Conservation (phyloP, 768 basidiomycete species). For the Cyathus striatus region DNA sequence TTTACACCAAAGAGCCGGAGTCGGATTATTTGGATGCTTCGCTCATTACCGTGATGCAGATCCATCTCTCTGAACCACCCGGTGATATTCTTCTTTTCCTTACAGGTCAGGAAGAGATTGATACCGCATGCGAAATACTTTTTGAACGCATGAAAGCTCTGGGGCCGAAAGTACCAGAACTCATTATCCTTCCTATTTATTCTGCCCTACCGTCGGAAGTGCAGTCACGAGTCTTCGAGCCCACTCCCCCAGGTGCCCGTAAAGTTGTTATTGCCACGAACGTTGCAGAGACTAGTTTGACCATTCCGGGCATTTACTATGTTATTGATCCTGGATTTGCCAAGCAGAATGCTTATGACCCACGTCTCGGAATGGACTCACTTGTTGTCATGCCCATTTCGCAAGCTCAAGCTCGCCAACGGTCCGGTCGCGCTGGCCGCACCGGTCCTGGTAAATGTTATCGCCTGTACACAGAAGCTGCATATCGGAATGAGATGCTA, state of each 20-base stretch:
- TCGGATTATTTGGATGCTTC: slow-evolving; percentile 96
- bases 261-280: slow-evolving; percentile 99
- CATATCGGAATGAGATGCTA: slow-evolving; percentile 98
- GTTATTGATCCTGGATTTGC: slow-evolving; percentile 98
- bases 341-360: slow-evolving; percentile 98
- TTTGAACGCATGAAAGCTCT: slow-evolving; percentile 99
- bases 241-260: slow-evolving; percentile 95
- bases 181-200: slow-evolving; percentile 96
- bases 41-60: slow-evolving; percentile 98
- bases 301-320: slow-evolving; percentile 98
- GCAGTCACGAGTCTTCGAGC: slow-evolving; percentile 96
- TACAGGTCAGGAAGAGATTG: slow-evolving; percentile 98
- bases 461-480: slow-evolving; percentile 95
- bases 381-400: slow-evolving; percentile 98
- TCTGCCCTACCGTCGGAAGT: slow-evolving; percentile 97
- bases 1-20: slow-evolving; percentile 99
- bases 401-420: slow-evolving; percentile 95
- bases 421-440: slow-evolving; percentile 93
- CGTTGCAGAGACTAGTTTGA: slow-evolving; percentile 96
- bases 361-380: slow-evolving; percentile 96
- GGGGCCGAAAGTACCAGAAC: slow-evolving; percentile 96
- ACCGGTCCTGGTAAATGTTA: slow-evolving; percentile 99
- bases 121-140: slow-evolving; percentile 94
- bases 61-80: slow-evolving; percentile 95
- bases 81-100: slow-evolving; percentile 96